Evolutionary conservation across 441 rosid species (phyloP).

Genomic region (Euphorbia corollata): DNA sequence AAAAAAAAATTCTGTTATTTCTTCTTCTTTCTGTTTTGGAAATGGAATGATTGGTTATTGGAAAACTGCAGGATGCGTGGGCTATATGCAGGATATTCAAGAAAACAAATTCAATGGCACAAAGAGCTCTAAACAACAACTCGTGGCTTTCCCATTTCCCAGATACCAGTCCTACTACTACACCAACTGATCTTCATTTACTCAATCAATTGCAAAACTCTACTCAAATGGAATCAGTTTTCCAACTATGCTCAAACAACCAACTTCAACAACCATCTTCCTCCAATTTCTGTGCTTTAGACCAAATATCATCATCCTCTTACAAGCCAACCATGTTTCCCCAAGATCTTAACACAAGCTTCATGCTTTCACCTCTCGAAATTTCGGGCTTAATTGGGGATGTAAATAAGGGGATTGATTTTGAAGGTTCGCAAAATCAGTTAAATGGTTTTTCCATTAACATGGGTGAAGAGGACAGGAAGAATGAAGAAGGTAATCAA

Average conservation of each 20-base stretch:
- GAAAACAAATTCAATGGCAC: constrained; percentile 72
- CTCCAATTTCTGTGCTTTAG: constrained; percentile 26
- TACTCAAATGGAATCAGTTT: constrained; percentile 37
- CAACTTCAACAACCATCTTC: constrained; percentile 26
- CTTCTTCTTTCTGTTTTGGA: too few species aligned
- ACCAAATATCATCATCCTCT: constrained; percentile 22
- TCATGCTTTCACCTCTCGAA: constrained; percentile 34
- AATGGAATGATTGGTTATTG: neutral
- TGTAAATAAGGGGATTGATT: constrained; percentile 14
- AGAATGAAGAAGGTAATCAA: constrained; percentile 16
- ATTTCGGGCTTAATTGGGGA: constrained; percentile 19
- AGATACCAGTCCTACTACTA: constrained; percentile 11
- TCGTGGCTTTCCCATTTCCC: constrained; percentile 47
- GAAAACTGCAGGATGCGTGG: constrained; percentile 67
- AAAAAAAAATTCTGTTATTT: too few species aligned
- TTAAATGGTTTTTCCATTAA: constrained; percentile 31
- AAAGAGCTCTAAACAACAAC: constrained; percentile 57
- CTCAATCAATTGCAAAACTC: constrained; percentile 25
- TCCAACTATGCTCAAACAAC: constrained; percentile 26
- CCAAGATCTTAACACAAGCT: constrained; percentile 25
- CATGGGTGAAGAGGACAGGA: constrained; percentile 26
- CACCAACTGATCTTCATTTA: constrained; percentile 22
- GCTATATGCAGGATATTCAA: constrained; percentile 96
- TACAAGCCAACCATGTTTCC: constrained; percentile 28
- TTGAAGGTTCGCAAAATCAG: constrained; percentile 29